A percentile compares a stretch with the other conserved stretches of the same genome.
Conservation (phyloP, 2,329 filamentous ascomycete genomes). For the Tolypocladium cylindrosporum region DNA sequence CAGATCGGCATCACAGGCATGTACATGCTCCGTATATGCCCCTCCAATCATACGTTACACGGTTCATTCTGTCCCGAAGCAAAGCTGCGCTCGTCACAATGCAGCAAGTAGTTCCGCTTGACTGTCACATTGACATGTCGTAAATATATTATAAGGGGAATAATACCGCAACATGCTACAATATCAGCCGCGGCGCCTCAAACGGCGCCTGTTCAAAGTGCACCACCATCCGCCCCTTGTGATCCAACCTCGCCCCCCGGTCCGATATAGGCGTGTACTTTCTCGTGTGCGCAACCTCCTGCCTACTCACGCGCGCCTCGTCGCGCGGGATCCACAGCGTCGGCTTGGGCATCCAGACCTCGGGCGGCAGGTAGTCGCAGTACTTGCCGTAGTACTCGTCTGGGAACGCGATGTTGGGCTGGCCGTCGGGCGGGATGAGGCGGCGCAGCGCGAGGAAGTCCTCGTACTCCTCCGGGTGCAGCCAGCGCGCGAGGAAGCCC, state of each 20-base stretch:
- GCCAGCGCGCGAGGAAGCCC: conserved; percentile 55
- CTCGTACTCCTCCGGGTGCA: conserved; percentile 68
- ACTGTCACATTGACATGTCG: neutral
- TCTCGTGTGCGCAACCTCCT: conserved; percentile 65
- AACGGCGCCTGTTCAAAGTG: conserved; percentile 29
- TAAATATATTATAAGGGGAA: neutral
- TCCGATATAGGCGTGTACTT: conserved; percentile 72
- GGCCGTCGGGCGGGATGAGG: conserved; percentile 50
- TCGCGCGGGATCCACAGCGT: conserved; percentile 83
- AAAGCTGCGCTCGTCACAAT: neutral
- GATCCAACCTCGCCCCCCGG: conserved; percentile 20
- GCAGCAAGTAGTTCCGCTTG: neutral
- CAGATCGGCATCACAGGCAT: too few species aligned
- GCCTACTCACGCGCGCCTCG: conserved; percentile 59
- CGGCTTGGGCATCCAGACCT: conserved; percentile 48
- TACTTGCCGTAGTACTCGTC: conserved; percentile 41
- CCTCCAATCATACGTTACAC: neutral
- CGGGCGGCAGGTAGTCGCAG: conserved; percentile 58
- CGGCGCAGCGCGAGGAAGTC: conserved; percentile 63
- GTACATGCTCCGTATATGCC: neutral
- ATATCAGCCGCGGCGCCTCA: conserved; percentile 19
- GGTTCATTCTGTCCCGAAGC: neutral
- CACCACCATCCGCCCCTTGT: conserved; percentile 22
- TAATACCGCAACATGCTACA: neutral
- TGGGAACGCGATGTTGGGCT: conserved; percentile 33